Conservation (phyloP, 768 basidiomycete genomes). For the Boletus rex-veris region DNA sequence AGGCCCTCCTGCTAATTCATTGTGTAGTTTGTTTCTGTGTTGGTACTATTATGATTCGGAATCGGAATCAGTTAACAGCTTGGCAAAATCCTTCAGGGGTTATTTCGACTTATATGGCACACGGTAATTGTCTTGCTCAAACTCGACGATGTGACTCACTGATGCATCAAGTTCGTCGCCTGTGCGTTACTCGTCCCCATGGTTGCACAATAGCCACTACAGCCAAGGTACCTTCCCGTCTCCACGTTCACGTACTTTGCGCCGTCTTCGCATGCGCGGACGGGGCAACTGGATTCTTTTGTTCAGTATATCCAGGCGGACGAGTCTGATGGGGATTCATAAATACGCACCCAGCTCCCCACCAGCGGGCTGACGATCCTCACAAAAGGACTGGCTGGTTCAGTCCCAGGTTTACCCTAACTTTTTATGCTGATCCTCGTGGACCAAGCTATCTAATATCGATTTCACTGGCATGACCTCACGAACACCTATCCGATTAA, state of each 20-base stretch:
- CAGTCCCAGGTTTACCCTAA: constrained; percentile 25
- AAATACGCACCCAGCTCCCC: constrained; percentile 17
- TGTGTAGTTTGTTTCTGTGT: background rate
- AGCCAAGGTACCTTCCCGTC: constrained; percentile 13
- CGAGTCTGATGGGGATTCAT: constrained; percentile 11
- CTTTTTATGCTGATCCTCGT: constrained; percentile 14
- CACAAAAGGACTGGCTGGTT: constrained; percentile 28
- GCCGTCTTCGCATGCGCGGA: background rate
- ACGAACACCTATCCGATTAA: constrained; percentile 23
- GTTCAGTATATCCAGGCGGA: constrained; percentile 9
- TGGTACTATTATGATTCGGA: no score
- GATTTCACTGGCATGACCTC: constrained; percentile 22
- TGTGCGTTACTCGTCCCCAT: constrained; percentile 21
- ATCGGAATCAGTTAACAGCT: no score
- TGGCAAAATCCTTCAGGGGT: constrained; percentile 10
- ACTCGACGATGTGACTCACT: constrained; percentile 4
- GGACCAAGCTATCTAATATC: constrained; percentile 17
- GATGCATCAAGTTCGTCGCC: background rate
- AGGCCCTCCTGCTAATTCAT: no score
- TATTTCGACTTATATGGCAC: constrained; percentile 3
- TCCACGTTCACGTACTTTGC: constrained; percentile 20
- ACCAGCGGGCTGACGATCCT: constrained; percentile 4
- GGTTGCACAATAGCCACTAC: constrained; percentile 29
- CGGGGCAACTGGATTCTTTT: constrained; percentile 15
- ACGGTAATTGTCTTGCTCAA: constrained; percentile 24